Percentiles rank a stretch among this genome's conserved stretches.
phyloP scores from a whole-genome alignment of 106 monocot species.

The Narthecium ossifragum region DNA sequence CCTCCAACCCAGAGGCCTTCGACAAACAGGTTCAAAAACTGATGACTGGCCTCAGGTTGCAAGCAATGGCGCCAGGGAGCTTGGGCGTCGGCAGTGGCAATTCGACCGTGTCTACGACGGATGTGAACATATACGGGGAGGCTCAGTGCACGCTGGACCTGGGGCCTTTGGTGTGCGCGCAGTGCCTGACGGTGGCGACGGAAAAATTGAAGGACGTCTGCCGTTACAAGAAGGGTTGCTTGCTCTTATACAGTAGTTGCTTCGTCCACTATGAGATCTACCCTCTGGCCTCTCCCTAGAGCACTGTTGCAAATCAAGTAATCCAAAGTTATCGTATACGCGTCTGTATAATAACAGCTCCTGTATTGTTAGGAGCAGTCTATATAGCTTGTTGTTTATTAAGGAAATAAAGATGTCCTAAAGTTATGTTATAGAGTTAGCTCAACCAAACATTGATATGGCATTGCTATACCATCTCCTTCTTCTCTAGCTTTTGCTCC shows the following conservation, averaged over 20 bases:
- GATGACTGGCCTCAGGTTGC: not conserved
- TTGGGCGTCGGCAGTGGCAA: not conserved
- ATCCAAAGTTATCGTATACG: too few relatives aligned
- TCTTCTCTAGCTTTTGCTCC: too few relatives aligned
- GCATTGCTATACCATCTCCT: too few relatives aligned
- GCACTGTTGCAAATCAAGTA: not conserved
- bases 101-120: not conserved
- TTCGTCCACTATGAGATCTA: not conserved
- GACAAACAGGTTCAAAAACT: not conserved
- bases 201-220: not conserved
- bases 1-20: not conserved
- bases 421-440: too few relatives aligned
- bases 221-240: not conserved
- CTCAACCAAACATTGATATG: too few relatives aligned
- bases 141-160: slow-evolving; percentile 2
- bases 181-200: not conserved
- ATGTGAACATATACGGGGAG: not conserved
- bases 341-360: too few relatives aligned
- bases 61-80: not conserved
- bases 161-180: not conserved
- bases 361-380: too few relatives aligned
- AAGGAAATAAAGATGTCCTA: too few relatives aligned
- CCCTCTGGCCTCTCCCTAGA: not conserved
- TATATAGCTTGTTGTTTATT: too few relatives aligned
- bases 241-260: not conserved